These are phyloP conservation scores for Wickerhamomyces kurtzmanii DNA, from an alignment of 805 yeast species.

Conservation along the genomic window DNA sequence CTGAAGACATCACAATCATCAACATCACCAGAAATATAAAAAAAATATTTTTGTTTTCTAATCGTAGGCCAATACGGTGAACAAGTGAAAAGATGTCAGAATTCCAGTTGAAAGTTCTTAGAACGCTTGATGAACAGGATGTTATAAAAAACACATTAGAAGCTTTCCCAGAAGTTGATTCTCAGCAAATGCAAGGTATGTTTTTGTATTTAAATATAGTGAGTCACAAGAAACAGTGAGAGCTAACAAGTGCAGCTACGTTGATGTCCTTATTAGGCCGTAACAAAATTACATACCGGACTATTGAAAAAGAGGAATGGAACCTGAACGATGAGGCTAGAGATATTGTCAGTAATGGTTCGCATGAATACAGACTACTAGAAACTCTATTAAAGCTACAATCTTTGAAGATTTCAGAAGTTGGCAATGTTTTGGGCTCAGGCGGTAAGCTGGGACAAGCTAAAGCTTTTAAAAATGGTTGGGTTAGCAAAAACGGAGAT, in stretches of 20 bases:
- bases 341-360: conserved; percentile 70
- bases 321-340: conserved; percentile 71
- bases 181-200: conserved; percentile 59
- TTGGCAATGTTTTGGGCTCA: conserved; percentile 60
- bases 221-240: conserved; percentile 1
- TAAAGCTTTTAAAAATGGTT: conserved; percentile 93
- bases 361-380: conserved; percentile 81
- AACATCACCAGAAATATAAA: no score
- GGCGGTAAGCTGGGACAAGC: conserved; percentile 93
- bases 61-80: no score
- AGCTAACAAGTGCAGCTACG: conserved; percentile 43
- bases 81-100: no score
- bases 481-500: conserved; percentile 88
- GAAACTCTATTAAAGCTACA: conserved; percentile 69
- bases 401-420: conserved; percentile 76
- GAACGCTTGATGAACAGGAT: conserved; percentile 52
- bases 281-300: conserved; percentile 64
- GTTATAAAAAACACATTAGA: conserved; percentile 61
- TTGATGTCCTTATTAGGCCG: conserved; percentile 80
- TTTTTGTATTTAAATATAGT: conserved; percentile 14
- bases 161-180: conserved; percentile 54
- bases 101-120: conserved; percentile 51
- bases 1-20: no score
- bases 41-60: no score
- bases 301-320: conserved; percentile 71